Conservation (phyloP, 148 eudicot species). For the Pharnaceum exiguum region DNA sequence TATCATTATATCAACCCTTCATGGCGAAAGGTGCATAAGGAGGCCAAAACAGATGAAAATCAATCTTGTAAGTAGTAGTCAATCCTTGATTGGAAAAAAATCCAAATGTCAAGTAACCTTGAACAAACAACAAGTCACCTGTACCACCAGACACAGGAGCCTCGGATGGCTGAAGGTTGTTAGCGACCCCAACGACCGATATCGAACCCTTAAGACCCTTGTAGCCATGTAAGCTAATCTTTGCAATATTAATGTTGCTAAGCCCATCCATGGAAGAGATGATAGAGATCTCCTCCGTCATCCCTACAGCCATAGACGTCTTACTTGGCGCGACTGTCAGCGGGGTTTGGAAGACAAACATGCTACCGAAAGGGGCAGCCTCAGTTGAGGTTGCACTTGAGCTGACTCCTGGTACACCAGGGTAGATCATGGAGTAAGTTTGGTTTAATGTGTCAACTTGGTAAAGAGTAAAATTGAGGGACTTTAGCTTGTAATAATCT, state of each 20-base stretch:
- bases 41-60: conserved; percentile 50
- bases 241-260: conserved; percentile 25
- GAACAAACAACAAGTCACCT: conserved; percentile 44
- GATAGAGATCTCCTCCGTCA: conserved; percentile 27
- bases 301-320: conserved; percentile 7
- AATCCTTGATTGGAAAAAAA: conserved; percentile 22
- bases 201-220: conserved; percentile 32
- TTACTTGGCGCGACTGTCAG: conserved; percentile 12
- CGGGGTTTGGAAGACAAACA: background rate
- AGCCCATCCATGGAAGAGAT: conserved; percentile 36
- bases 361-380: conserved; percentile 22
- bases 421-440: conserved; percentile 13
- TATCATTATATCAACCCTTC: background rate
- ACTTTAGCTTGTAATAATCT: background rate
- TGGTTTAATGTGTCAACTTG: conserved; percentile 15
- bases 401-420: conserved; percentile 4
- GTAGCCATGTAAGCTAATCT: conserved; percentile 27
- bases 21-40: conserved; percentile 31
- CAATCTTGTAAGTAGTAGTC: conserved; percentile 34
- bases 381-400: conserved; percentile 5
- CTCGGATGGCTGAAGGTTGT: conserved; percentile 28
- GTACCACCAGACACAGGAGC: conserved; percentile 46
- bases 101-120: conserved; percentile 36
- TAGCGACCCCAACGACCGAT: conserved; percentile 36
- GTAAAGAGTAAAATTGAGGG: conserved; percentile 18